Evolutionary conservation across 2,329 filamentous ascomycete genomes (phyloP), one percentile per base, ranked within the genome.

Genomic region (Pseudocercospora eumusae): DNA sequence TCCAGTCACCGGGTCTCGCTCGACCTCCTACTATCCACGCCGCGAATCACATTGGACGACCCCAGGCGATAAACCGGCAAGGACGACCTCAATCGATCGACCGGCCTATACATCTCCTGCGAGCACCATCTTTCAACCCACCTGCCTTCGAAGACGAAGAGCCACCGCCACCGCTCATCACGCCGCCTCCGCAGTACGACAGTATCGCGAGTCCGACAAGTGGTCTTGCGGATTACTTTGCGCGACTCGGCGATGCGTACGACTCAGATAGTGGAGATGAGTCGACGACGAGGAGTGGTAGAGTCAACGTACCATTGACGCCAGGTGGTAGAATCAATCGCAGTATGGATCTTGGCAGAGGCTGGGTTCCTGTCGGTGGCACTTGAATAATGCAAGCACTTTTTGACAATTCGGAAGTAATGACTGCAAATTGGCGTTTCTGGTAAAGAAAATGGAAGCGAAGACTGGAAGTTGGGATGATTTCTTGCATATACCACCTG

Each of bases 151-250:
- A 95, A 64, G 91, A 91, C 4, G 89, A 96, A 57, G 83, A 87
- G 4, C 87, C 90, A 0, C 90, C 91, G 3, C 89, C 89, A 56
- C 86, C 88, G 0, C 75, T 90, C 15, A 81, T 90, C 66, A 96
- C 92, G 0, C 92, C 92, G 1, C 93, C 93, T 7, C 93, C 93
- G 0, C 86, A 89, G 61, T 96, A 97, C 74, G 90, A 93, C 62
- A 82, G 83, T 3, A 90, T 96, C 40, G 86, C 95, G 1, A 90
- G 88, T 15, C 91, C 74, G 75, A 92, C 79, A 77, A 88, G 75
- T 11, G 85, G 85, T 0, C 76, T 96, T 52, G 90, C 92, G 1
- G 93, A 96, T 71, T 97, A 97, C 75, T 97, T 97, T 74, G 82
- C 88, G 0, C 86, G 93, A 0, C 78, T 96, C 42, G 90, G 90